Evolutionary conservation across 2,329 filamentous ascomycete genomes (phyloP), one percentile per base, ranked within the genome.

Genomic region (Fusarium multiceps): DNA sequence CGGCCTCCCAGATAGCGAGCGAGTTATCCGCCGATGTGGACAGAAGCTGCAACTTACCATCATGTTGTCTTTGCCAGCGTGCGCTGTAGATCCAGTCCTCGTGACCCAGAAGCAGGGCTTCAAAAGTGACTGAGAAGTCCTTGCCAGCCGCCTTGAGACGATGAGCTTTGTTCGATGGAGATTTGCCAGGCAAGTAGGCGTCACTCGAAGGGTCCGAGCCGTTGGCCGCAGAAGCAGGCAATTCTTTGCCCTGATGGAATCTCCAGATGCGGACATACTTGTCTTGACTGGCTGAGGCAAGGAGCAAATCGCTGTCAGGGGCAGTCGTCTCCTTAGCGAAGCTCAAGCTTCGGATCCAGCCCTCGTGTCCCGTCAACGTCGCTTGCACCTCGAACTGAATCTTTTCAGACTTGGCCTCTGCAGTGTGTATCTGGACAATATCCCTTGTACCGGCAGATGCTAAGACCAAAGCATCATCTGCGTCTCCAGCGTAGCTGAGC

Each of bases 71-170:
- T 63, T 87, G 86, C 94, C 94, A 98, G 57, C 86, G 85, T 3
- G 93, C 90, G 59, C 92, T 97, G 80, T 97, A 98, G 60, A 99
- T 95, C 96, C 96, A 99, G 76, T 99, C 96, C 77, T 99, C 96
- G 76, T 99, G 96, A 11, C 96, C 96, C 4, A 99, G 87, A 8
- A 99, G 86, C 4, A 99, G 84, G 2, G 96, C 96, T 79, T 99
- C 96, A 72, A 99, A 98, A 0, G 94, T 97, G 59, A 97, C 85
- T 9, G 92, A 92, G 79, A 92, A 95, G 70, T 91, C 90, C 6
- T 83, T 84, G 2, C 81, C 84, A 1, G 81, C 83, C 4, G 88
- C 85, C 43, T 87, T 86, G 62, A 99, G 89, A 57, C 88, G 87
- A 78, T 98, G 92, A 1, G 92, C 91, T 80, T 98, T 98, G 80